Evolutionary conservation across 164 flowering plant species (phyloP), one percentile per base, ranked within the genome.

Genomic region (Piper betle): DNA sequence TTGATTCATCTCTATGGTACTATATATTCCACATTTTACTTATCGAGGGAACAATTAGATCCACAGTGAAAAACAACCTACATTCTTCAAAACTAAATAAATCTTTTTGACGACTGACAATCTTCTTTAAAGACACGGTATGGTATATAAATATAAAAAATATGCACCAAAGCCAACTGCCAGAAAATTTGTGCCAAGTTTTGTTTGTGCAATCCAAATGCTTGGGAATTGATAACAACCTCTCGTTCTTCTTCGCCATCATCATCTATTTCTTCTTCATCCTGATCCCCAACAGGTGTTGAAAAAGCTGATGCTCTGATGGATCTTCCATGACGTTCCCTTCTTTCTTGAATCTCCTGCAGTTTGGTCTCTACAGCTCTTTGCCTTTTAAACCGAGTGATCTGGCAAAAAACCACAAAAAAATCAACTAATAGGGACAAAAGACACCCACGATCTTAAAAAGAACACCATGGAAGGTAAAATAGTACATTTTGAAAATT

Each of bases 241-340:
- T 91, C 97, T 12, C 97, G 79, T 69, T 91, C 99, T 74, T 94
- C 99, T 72, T 94, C 99, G 50, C 89, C 86, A 76, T 87, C 91
- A 69, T 88, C 96, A 77, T 91, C 99, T 57, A 75, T 53, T 61
- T 70, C 63, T 71, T 88, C 97, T 66, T 94, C 97, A 68, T 87
- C 99, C 54, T 82, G 96, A 59, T 78, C 79, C 73, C 85, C 96
- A 63, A 87, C 69, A 42, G 97, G 95, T 67, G 86, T 71, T 19
- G 96, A 88, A 55, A 88, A 73, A 20, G 97, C 89, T 59, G 96
- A 72, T 38, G 99, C 96, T 83, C 69, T 88, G 52, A 79, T 77
- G 40, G 97, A 94, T 59, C 96, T 86, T 17, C 91, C 90, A 39
- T 90, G 85, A 33, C 97, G 81, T 72, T 94, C 99, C 67, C 82